Base-by-base conservation (phyloP, 208 protist species). In the Leishmania major region DNA sequence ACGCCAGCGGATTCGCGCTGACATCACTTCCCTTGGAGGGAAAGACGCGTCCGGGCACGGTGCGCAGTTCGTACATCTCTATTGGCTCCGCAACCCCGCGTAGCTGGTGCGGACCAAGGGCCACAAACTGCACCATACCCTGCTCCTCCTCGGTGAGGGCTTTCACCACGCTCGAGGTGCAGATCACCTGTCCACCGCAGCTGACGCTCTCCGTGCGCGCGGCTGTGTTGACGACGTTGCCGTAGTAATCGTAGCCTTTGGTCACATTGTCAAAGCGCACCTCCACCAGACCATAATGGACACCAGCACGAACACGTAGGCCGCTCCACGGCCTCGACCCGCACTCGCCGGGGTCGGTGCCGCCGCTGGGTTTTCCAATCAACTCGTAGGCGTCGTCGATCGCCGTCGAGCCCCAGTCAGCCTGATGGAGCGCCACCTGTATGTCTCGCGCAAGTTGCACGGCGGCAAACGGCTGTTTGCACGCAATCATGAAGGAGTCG, bases 241-340 rank as follows among this genome's bases (percentile, higher is more conserved):
- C 96, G 88, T 89, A 90, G 91, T 92, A 92, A 84, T 98, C 96
- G 88, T 88, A 95, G 81, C 90, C 86, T 71, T 91, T 88, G 62
- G 91, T 93, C 59, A 90, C 87, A 80, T 90, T 77, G 83, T 94
- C 89, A 70, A 84, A 78, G 73, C 75, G 84, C 72, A 93, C 86
- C 80, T 93, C 87, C 35, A 74, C 80, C 53, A 92, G 82, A 19
- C 91, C 91, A 43, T 77, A 77, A 90, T 95, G 89, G 62, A 95
- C 77, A 57, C 91, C 91, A 17, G 90, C 84, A 67, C 90, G 88
- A 66, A 93, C 88, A 53, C 90, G 88, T 76, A 94, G 81, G 5
- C 89, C 89, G 59, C 77, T 83, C 87, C 88, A 93, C 77, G 80
- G 70, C 49, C 35, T 49, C 57, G 25, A 25, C 40, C 10, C 22